Evolutionary conservation across 192 early-diverging fungal species (phyloP).

Genomic region (Cladochytrium replicatum): DNA sequence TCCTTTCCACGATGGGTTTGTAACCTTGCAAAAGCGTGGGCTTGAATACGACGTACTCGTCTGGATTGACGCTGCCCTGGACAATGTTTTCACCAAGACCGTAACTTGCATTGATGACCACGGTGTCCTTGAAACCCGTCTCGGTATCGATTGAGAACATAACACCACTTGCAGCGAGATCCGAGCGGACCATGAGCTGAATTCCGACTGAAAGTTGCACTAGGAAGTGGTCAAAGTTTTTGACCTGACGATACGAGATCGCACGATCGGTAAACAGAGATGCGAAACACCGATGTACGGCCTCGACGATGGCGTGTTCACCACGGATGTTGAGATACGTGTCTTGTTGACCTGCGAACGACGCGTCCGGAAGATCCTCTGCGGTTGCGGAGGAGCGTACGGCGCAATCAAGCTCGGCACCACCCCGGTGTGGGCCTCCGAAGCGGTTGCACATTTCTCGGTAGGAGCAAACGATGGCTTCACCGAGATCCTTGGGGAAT

Average conservation of each 20-base stretch:
- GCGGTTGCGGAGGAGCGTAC: constrained; percentile 38
- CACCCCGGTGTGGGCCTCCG: too few species aligned
- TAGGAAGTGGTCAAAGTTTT: constrained; percentile 26
- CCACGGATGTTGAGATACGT: constrained; percentile 36
- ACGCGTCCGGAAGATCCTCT: constrained; percentile 39
- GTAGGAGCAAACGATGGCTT: constrained; percentile 1
- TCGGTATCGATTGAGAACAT: constrained; percentile 27
- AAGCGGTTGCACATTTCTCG: constrained; percentile 4
- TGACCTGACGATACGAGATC: constrained; percentile 37
- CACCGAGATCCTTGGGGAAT: constrained; percentile 1
- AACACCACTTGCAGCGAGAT: constrained; percentile 6
- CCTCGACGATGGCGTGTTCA: constrained; percentile 25
- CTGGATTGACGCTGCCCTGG: constrained; percentile 37
- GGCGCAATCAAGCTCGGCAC: constrained; percentile 13
- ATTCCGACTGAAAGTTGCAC: constrained; percentile 38
- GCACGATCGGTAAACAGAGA: constrained; percentile 40
- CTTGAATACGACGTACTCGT: constrained; percentile 28
- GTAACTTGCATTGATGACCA: constrained; percentile 29
- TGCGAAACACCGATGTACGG: constrained; percentile 32
- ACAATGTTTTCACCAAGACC: constrained; percentile 42
- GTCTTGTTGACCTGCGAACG: constrained; percentile 47
- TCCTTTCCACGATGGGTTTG: constrained; percentile 7
- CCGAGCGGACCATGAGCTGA: constrained; percentile 31
- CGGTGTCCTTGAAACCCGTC: constrained; percentile 19
- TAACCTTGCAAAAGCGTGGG: neutral